Base-by-base conservation (phyloP, 1,284 basidiomycete species). In the Cystobasidium slooffiae region DNA sequence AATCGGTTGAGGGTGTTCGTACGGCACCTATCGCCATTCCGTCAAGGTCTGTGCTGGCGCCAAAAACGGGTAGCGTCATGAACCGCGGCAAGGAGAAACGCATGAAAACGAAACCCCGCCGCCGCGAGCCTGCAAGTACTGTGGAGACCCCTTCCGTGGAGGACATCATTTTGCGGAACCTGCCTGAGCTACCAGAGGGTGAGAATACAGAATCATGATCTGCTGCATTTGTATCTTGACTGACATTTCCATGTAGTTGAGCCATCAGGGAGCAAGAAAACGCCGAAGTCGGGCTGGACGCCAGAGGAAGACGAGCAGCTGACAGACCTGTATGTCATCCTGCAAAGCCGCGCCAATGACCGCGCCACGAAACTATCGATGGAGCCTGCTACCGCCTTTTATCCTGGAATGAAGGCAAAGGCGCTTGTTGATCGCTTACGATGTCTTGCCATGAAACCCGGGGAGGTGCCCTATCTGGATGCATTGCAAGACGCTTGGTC, bases 291-390 rank as follows among this genome's bases (percentile, higher is more conserved):
- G 18, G 70, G 70, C 6, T 75, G 75, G 75, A 67, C 58, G 14
- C 62, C 24, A 2, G 62, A 44, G 8, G 68, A 72, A 39, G 75
- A 75, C 46, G 75, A 75, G 18, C 63, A 66, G 64, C 64, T 75
- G 4, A 46, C 39, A 5, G 75, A 75, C 37, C 61, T 68, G 43
- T 75, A 68, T 44, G 47, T 75, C 39, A 72, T 75, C 56, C 20
- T 75, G 49, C 55, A 68, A 39, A 39, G 22, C 20, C 73, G 73
- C 20, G 70, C 70, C 8, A 63, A 65, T 53, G 46, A 56, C n/a
- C 56, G 44, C 16, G 56, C 10, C 14, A n/a, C 8, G 6, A 56
- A 16, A 31, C 56, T 62, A 3, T 52, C 20, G 10, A 31, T 61
- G 20, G 67, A 68, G 37, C 66, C 66, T 6, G 49, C 59, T 10